Evolutionary conservation across 352 stramenopile species (phyloP).

Genomic region (Pythium phragmitis): DNA sequence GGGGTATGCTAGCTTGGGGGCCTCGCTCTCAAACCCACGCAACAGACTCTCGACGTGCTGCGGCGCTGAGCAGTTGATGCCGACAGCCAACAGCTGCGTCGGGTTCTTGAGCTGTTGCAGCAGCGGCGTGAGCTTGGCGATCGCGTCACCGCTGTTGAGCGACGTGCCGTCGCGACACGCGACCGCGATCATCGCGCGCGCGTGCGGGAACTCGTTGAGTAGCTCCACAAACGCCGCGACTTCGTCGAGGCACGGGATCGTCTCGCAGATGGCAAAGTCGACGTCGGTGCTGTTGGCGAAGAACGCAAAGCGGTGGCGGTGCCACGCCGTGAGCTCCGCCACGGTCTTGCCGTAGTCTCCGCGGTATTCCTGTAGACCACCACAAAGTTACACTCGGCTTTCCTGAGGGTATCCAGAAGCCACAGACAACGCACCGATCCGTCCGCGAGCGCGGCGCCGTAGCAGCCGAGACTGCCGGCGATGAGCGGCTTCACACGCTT

Average conservation of each 20-base stretch:
- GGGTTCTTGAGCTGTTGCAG: conserved; percentile 51
- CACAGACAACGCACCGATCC: conserved; percentile 57
- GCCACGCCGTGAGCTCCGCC: conserved; percentile 71
- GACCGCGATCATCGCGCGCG: conserved; percentile 61
- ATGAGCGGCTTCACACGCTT: conserved; percentile 66
- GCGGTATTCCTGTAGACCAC: conserved; percentile 70
- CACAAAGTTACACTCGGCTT: conserved; percentile 1
- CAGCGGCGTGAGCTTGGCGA: conserved; percentile 42
- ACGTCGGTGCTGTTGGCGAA: conserved; percentile 50
- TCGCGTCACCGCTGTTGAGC: conserved; percentile 68
- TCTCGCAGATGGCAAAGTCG: conserved; percentile 85
- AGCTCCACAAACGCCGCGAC: conserved; percentile 76
- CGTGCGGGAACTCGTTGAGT: conserved; percentile 59
- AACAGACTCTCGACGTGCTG: conserved; percentile 70
- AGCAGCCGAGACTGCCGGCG: conserved; percentile 84
- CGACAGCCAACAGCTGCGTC: conserved; percentile 65
- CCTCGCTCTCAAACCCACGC: conserved; percentile 39
- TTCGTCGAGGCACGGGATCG: conserved; percentile 82
- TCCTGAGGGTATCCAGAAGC: background rate
- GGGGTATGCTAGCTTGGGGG: conserved; percentile 73
- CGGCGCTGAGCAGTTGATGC: conserved; percentile 86
- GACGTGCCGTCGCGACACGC: conserved; percentile 57
- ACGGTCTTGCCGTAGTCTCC: conserved; percentile 75
- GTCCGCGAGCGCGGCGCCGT: conserved; percentile 78
- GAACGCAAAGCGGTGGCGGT: conserved; percentile 70